A percentile compares a stretch with the other conserved stretches of the same genome.
phyloP scores from a whole-genome alignment of 1,284 basidiomycete species.

The Thecaphora thlaspeos region DNA sequence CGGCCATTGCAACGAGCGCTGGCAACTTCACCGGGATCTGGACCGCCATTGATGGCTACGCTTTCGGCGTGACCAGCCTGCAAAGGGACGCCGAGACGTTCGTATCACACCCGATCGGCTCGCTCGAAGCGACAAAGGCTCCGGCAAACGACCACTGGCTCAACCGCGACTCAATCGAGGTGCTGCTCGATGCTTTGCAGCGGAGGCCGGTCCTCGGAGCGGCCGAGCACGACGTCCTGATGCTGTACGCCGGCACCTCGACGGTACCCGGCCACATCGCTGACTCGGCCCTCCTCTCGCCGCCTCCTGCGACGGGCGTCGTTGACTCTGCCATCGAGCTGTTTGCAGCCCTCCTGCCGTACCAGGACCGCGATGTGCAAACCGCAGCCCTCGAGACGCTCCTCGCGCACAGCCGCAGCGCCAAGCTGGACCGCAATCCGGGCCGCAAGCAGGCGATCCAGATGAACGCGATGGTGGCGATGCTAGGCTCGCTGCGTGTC shows the following conservation, averaged over 20 bases:
- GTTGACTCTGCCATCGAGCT: conserved; percentile 86
- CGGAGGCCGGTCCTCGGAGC: conserved; percentile 78
- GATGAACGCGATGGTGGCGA: conserved; percentile 77
- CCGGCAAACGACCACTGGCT: conserved; percentile 62
- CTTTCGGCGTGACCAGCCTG: conserved; percentile 82
- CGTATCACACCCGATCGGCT: conserved; percentile 28
- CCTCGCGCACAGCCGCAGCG: conserved; percentile 66
- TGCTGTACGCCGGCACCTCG: conserved; percentile 64
- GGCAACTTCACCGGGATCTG: conserved; percentile 83
- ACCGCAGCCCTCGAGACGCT: conserved; percentile 71
- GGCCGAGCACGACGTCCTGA: conserved; percentile 80
- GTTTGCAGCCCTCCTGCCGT: conserved; percentile 73
- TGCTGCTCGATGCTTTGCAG: conserved; percentile 72
- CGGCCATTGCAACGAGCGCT: conserved; percentile 83
- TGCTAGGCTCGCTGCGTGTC: conserved; percentile 70
- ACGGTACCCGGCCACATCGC: conserved; percentile 7
- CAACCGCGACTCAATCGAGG: conserved; percentile 76
- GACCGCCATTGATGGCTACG: conserved; percentile 84
- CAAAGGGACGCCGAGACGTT: conserved; percentile 55
- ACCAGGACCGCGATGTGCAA: conserved; percentile 73
- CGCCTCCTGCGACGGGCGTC: conserved; percentile 76
- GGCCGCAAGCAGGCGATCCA: conserved; percentile 84
- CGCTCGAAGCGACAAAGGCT: conserved; percentile 14
- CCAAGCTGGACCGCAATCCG: conserved; percentile 81
- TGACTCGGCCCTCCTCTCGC: conserved; percentile 68